Base-by-base conservation (phyloP, 306 rosid species). In the Lablab purpureus region DNA sequence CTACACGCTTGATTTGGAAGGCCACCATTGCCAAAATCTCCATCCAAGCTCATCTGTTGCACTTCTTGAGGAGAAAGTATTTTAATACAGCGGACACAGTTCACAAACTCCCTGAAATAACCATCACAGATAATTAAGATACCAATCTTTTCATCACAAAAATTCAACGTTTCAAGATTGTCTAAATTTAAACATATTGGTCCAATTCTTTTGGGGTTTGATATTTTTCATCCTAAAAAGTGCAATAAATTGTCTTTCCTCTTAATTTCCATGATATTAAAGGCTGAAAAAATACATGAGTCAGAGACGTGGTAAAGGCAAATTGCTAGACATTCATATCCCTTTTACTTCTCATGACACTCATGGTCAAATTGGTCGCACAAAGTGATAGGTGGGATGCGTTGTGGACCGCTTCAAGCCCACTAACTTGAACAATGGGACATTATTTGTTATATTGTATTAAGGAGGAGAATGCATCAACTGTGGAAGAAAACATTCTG, bases 31-130 rank as follows among this genome's bases (percentile, higher is more conserved):
- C 94, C 91, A 49, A 92, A 87, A 84, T 91, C 97, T 70, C 95
- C 99, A 72, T 92, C 98, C 87, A 95, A 78, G 71, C 99, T 95
- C 98, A 95, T 91, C 65, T 90, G 98, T 80, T 92, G 97, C 77
- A 95, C 99, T 84, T 95, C 99, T 80, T 88, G 93, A 2, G 98
- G 98, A 77, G 99, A 95, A 25, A 95, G 94, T 81, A 95, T 95
- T 87, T 86, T 95, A 67, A 95, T 95, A 90, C 89, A 87, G 54
- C 96, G 93, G 36, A 95, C 98, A 30, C 99, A 95, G 82, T 85
- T 95, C 77, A 95, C 96, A 80, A 95, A 95, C 78, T 95, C 99
- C 91, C 99, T 95, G 86, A 46, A 65, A 85, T 62, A 34, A 17
- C 73, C 62, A 79, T 46, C 71, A 74, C 49, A 66, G 27, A 73